phyloP scores from a whole-genome alignment of 805 yeast species.

The Cyberlindnera japonica region DNA sequence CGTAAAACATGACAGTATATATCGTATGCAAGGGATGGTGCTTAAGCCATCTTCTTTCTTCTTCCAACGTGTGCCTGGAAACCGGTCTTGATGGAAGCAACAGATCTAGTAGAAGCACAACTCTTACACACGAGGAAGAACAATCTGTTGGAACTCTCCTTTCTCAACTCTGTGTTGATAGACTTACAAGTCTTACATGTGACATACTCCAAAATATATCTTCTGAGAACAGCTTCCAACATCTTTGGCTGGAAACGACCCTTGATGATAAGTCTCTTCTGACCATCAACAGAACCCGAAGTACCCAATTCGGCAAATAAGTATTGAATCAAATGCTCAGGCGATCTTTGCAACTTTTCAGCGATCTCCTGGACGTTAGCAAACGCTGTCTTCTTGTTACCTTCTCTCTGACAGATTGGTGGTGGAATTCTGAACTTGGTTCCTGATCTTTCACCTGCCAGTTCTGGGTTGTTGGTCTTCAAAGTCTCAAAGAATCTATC shows the following conservation, averaged over 20 bases:
- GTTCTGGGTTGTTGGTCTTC: conserved; percentile 93
- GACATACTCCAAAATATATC: conserved; percentile 95
- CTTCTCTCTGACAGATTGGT: conserved; percentile 95
- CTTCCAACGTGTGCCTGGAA: conserved; percentile 97
- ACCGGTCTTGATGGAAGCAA: conserved; percentile 97
- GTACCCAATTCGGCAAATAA: conserved; percentile 99
- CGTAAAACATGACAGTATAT: conserved; percentile 2
- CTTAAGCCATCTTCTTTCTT: conserved; percentile 57
- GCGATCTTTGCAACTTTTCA: conserved; percentile 90
- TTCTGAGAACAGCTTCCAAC: conserved; percentile 92
- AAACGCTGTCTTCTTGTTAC: conserved; percentile 92
- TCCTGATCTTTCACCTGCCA: conserved; percentile 94
- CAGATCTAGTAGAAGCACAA: conserved; percentile 97
- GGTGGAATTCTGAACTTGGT: conserved; percentile 96
- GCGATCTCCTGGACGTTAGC: conserved; percentile 95
- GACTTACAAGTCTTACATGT: conserved; percentile 99
- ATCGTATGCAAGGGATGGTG: conserved; percentile 1
- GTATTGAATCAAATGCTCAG: conserved; percentile 95
- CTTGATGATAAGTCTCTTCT: conserved; percentile 92
- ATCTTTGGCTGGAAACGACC: conserved; percentile 98
- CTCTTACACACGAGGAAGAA: conserved; percentile 97
- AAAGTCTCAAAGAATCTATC: conserved; percentile 82
- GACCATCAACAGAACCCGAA: conserved; percentile 98
- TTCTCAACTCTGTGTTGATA: conserved; percentile 91
- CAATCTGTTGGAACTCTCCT: conserved; percentile 94